phyloP scores from a whole-genome alignment of 1,139 yeast genomes.

The Geotrichum phurueaensis region DNA sequence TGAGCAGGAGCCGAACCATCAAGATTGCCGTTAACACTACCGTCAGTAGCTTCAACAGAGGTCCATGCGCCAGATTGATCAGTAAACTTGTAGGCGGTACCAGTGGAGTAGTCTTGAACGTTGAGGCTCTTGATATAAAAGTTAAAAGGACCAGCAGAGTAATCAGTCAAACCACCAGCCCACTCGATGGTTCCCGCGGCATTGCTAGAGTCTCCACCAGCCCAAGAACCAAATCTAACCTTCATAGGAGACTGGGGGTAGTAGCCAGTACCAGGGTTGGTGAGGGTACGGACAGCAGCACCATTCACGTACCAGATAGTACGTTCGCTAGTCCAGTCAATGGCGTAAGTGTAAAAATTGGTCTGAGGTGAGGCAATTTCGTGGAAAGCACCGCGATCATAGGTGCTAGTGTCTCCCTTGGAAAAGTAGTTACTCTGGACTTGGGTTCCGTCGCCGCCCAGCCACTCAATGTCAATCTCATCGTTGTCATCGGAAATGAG shows the following conservation, averaged over 20 bases:
- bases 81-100: conserved; percentile 57
- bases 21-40: conserved; percentile 42
- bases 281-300: conserved; percentile 49
- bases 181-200: conserved; percentile 65
- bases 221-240: conserved; percentile 67
- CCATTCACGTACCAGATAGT: conserved; percentile 64
- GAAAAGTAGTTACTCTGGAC: conserved; percentile 79
- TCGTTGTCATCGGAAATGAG: conserved; percentile 81
- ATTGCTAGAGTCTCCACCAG: conserved; percentile 70
- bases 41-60: conserved; percentile 60
- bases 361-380: conserved; percentile 50
- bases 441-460: conserved; percentile 67
- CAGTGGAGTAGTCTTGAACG: conserved; percentile 77
- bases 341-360: conserved; percentile 65
- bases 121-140: conserved; percentile 58
- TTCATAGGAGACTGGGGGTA: conserved; percentile 79
- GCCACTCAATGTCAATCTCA: conserved; percentile 81
- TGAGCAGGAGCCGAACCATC: conserved; percentile 22
- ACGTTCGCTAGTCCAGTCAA: conserved; percentile 70
- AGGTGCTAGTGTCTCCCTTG: conserved; percentile 69
- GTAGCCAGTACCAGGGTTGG: conserved; percentile 43
- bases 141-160: conserved; percentile 56
- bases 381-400: conserved; percentile 74
- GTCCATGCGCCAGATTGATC: conserved; percentile 63
- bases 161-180: conserved; percentile 84